phyloP scores from a whole-genome alignment of 208 protist species.

The Angomonas ambiguus region DNA sequence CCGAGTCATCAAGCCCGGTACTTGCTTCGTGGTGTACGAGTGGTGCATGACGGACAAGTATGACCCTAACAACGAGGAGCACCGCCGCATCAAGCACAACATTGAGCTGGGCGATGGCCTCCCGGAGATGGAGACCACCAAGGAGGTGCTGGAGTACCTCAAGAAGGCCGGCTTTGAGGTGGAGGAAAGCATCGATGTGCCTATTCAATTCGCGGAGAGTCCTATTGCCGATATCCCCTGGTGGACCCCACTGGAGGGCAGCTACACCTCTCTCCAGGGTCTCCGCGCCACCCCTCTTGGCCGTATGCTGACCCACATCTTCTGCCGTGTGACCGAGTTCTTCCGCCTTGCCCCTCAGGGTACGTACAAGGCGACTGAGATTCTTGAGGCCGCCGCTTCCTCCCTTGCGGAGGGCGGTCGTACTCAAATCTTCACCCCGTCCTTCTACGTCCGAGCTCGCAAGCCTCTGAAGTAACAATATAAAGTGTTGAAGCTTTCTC shows the following conservation, averaged over 20 bases:
- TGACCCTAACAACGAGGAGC: slow-evolving; percentile 85
- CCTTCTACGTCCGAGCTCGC: slow-evolving; percentile 83
- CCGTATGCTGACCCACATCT: slow-evolving; percentile 64
- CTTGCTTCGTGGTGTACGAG: slow-evolving; percentile 93
- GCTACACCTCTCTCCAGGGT: slow-evolving; percentile 65
- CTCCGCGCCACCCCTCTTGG: slow-evolving; percentile 81
- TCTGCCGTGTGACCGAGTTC: slow-evolving; percentile 78
- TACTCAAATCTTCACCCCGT: slow-evolving; percentile 91
- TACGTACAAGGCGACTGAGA: slow-evolving; percentile 76
- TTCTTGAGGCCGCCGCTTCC: slow-evolving; percentile 88
- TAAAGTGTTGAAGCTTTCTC: too few relatives aligned
- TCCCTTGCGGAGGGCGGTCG: slow-evolving; percentile 88
- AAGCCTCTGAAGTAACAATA: slow-evolving; percentile 60
- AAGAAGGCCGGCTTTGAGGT: slow-evolving; percentile 92
- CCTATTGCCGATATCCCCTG: slow-evolving; percentile 82
- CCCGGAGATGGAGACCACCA: slow-evolving; percentile 82
- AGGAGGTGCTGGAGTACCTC: slow-evolving; percentile 73
- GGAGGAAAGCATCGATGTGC: slow-evolving; percentile 71
- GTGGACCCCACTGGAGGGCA: slow-evolving; percentile 83
- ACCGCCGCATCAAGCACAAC: slow-evolving; percentile 84
- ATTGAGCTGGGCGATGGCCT: slow-evolving; percentile 96
- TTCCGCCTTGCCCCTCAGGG: slow-evolving; percentile 66
- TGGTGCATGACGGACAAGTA: slow-evolving; percentile 95
- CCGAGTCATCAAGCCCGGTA: slow-evolving; percentile 92
- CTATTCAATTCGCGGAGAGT: slow-evolving; percentile 52